Evolutionary conservation across 805 yeast species (phyloP).

Genomic region (Candida easanensis): DNA sequence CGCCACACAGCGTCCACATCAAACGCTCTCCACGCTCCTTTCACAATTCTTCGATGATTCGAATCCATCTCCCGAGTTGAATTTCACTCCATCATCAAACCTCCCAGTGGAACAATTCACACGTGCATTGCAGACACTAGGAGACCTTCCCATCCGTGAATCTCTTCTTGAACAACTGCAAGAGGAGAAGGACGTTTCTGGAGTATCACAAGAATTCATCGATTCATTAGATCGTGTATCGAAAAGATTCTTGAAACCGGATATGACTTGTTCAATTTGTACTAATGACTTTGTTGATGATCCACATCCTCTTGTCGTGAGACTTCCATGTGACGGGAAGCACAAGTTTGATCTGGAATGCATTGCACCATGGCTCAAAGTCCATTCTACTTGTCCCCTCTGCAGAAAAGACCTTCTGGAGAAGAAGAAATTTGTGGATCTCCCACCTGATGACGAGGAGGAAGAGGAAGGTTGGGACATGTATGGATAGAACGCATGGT

Average conservation of each 20-base stretch:
- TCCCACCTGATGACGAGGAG: constrained; percentile 34
- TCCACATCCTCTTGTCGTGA: constrained; percentile 74
- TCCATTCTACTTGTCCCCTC: constrained; percentile 77
- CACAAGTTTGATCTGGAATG: constrained; percentile 90
- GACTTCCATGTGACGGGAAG: constrained; percentile 57
- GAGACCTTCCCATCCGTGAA: constrained; percentile 22
- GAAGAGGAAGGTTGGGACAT: constrained; percentile 74
- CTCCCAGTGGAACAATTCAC: constrained; percentile 15
- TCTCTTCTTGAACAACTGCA: constrained; percentile 26
- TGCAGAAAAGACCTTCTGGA: constrained; percentile 72
- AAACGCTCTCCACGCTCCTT: constrained; percentile 19
- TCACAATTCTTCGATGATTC: constrained; percentile 19
- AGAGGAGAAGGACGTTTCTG: constrained; percentile 32
- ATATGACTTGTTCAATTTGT: constrained; percentile 82
- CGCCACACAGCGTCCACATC: constrained; percentile 12
- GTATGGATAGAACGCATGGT: constrained; percentile 46
- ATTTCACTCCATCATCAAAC: constrained; percentile 11
- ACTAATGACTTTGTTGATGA: constrained; percentile 70
- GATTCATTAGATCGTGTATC: constrained; percentile 77
- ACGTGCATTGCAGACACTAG: constrained; percentile 18
- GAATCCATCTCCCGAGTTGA: background rate
- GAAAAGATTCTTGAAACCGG: constrained; percentile 36
- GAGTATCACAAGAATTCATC: constrained; percentile 66
- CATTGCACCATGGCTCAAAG: constrained; percentile 82
- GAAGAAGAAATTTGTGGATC: constrained; percentile 37